These are phyloP conservation scores for Raphanus raphanistrum DNA, from an alignment of 345 rosid species.

Conservation along the genomic window DNA sequence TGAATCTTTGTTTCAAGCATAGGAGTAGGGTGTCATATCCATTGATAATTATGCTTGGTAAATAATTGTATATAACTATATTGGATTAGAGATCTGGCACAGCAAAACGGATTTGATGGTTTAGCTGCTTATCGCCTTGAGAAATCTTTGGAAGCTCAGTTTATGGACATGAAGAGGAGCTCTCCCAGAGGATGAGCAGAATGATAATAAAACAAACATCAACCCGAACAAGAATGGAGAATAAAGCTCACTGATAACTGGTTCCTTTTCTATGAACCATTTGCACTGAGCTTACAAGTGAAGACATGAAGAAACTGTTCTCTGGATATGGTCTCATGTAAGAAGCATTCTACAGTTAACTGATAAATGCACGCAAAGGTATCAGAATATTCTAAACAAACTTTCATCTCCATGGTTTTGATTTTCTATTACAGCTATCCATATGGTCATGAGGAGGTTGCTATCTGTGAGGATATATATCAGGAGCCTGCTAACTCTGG, in stretches of 20 bases:
- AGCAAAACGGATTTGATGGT: constrained; percentile 65
- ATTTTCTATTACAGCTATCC: not conserved
- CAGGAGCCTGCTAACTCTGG: not conserved
- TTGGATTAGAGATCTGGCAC: constrained; percentile 61
- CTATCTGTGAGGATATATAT: not conserved
- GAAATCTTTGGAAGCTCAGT: constrained; percentile 73
- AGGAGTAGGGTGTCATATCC: not conserved
- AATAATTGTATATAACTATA: no score
- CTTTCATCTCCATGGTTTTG: not conserved
- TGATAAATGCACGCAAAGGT: not conserved
- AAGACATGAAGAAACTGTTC: not conserved
- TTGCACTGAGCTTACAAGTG: not conserved
- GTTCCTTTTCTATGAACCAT: no score
- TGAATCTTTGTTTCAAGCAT: not conserved
- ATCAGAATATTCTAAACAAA: not conserved
- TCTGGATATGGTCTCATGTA: not conserved
- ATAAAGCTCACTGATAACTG: no score
- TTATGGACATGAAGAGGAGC: constrained; percentile 63
- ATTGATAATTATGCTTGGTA: not conserved
- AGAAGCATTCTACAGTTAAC: not conserved
- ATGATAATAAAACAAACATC: not conserved
- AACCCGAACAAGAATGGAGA: no score
- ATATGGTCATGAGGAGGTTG: no score
- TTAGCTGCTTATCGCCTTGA: constrained; percentile 85
- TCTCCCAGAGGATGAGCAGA: constrained; percentile 58